Evolutionary conservation across 2,329 filamentous ascomycete species (phyloP), one percentile per base, ranked within the genome.

Genomic region (Penicillium sp.): DNA sequence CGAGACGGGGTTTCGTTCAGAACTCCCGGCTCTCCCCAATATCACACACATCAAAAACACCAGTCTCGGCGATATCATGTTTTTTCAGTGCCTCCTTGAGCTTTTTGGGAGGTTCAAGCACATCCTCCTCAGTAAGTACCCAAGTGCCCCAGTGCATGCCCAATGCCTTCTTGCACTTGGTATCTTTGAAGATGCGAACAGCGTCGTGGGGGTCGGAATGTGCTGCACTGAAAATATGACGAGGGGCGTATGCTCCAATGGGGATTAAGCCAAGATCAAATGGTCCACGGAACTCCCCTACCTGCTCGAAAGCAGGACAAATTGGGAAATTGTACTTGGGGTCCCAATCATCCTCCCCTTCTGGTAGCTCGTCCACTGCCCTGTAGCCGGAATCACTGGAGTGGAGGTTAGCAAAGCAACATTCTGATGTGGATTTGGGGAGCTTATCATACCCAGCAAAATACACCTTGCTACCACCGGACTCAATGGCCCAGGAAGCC

Each of bases 111-210:
- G 93, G 93, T 75, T 96, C 91, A 54, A 92, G 71, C 1, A 96
- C 88, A 56, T 92, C 88, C 73, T 97, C 93, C 57, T 85, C 80
- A 0, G 92, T 96, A 63, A 96, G 74, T 0, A 90, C 86, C 91
- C 92, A 97, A 0, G 89, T 78, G 3, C 91, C 92, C 91, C 92
- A 97, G 69, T 97, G 93, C 64, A 97, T 96, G 2, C 85, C 92
- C 76, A 97, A 80, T 23, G 91, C 92, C 18, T 77, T 79, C 65
- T 83, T 80, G 77, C 92, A 97, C 62, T 82, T 82, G 1, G 90
- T 95, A 65, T 97, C 92, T 7, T 79, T 73, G 72, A 96, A 96
- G 63, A 97, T 96, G 65, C 94, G 90, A 37, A 96, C 91, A 0
- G 87, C 84, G 69, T 97, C 93, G 62, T 85, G 86, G 0, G 93